A percentile compares a stretch with the other conserved stretches of the same genome.
These are phyloP conservation scores for Phytophthora boehmeriae DNA, from an alignment of 352 stramenopile genomes.

Conservation along the genomic window DNA sequence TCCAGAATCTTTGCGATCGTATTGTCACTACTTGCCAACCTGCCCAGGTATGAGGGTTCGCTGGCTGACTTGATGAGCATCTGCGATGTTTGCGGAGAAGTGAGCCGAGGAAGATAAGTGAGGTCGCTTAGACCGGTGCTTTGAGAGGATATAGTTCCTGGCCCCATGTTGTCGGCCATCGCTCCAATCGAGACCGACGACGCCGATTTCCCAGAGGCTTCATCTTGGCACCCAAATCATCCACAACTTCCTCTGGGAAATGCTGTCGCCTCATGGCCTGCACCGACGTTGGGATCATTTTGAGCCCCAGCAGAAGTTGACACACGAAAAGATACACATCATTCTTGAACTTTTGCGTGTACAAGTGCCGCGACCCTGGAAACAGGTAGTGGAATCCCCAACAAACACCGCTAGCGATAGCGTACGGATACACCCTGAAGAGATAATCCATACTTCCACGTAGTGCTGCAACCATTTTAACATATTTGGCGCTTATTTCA, in stretches of 20 bases:
- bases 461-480: constrained; percentile 78
- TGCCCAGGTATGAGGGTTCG: constrained; percentile 57
- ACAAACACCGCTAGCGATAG: constrained; percentile 75
- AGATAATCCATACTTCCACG: constrained; percentile 84
- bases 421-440: constrained; percentile 90
- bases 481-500: constrained; percentile 74
- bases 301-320: constrained; percentile 72
- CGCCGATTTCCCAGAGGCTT: constrained; percentile 38
- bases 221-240: constrained; percentile 48
- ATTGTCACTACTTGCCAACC: constrained; percentile 57
- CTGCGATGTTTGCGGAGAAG: constrained; percentile 33
- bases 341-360: constrained; percentile 83
- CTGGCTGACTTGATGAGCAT: constrained; percentile 48
- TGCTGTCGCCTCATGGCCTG: constrained; percentile 69
- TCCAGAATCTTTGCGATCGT: constrained; percentile 64
- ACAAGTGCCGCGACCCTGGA: constrained; percentile 86
- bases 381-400: constrained; percentile 91
- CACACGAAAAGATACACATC: constrained; percentile 78
- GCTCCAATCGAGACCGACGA: constrained; percentile 13
- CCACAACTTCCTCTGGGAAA: constrained; percentile 79
- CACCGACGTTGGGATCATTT: constrained; percentile 68
- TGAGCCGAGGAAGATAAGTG: constrained; percentile 33
- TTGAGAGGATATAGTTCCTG: constrained; percentile 11
- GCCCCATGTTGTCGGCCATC: constrained; percentile 6
- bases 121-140: constrained; percentile 15